phyloP scores from a whole-genome alignment of 768 basidiomycete genomes.

The Dioszegia crocea region DNA sequence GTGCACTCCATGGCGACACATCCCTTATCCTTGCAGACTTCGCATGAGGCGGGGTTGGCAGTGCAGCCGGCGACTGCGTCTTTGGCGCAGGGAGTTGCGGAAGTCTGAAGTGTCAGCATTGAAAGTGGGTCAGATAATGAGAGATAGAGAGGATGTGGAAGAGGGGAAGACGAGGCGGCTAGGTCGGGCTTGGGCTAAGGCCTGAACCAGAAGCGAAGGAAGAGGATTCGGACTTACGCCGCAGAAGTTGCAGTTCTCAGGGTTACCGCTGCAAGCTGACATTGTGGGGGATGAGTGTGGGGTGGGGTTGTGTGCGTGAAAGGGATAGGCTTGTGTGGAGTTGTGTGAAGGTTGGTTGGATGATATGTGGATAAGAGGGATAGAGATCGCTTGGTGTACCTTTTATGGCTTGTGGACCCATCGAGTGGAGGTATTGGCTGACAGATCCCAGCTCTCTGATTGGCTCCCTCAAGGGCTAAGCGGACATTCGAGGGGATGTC shows the following conservation, averaged over 20 bases:
- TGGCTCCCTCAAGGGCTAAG: not conserved
- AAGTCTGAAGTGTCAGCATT: slow-evolving; percentile 10
- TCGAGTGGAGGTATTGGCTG: not conserved
- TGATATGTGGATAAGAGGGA: not conserved
- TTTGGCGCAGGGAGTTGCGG: slow-evolving; percentile 30
- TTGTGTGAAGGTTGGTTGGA: not conserved
- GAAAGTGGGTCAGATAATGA: not conserved
- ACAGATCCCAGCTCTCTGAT: not conserved
- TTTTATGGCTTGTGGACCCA: not conserved
- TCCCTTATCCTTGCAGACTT: slow-evolving; percentile 34
- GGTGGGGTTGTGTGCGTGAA: not conserved
- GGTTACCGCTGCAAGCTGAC: slow-evolving; percentile 39
- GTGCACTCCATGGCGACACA: slow-evolving; percentile 40
- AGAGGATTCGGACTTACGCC: slow-evolving; percentile 25
- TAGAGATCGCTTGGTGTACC: not conserved
- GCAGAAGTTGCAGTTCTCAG: slow-evolving; percentile 41
- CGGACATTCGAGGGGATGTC: not conserved
- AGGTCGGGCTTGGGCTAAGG: no score
- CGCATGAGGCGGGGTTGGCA: slow-evolving; percentile 33
- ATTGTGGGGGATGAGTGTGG: slow-evolving; percentile 16
- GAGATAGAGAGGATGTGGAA: not conserved
- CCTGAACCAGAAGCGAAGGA: not conserved
- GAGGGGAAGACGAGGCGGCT: not conserved
- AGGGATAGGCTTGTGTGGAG: not conserved
- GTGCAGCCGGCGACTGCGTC: slow-evolving; percentile 36